Conservation (phyloP, 1,284 basidiomycete genomes). For the Leccinum colubrinum region DNA sequence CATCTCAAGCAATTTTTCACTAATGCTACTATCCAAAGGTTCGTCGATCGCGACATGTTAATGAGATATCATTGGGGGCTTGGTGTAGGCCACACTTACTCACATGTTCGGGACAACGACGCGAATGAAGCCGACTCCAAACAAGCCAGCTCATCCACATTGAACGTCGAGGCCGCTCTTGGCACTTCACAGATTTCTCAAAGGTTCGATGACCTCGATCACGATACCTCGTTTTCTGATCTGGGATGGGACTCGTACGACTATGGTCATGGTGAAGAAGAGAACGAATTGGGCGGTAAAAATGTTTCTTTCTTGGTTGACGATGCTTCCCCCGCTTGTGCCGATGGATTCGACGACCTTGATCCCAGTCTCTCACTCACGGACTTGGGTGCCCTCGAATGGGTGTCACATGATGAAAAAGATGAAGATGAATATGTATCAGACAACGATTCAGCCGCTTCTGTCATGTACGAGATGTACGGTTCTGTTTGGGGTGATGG, state of each 20-base stretch:
- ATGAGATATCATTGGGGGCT: not conserved
- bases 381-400: no score
- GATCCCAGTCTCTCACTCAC: no score
- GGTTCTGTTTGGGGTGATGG: no score
- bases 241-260: not conserved
- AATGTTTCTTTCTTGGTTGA: no score
- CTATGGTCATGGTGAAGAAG: not conserved
- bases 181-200: not conserved
- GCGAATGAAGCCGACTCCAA: not conserved
- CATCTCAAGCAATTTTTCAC: not conserved
- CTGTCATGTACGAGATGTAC: no score
- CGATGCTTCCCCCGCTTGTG: no score
- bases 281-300: not conserved
- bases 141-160: not conserved
- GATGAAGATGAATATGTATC: no score
- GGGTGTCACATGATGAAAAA: no score
- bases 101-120: not conserved
- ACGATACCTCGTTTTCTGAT: not conserved
- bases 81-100: not conserved
- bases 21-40: not conserved
- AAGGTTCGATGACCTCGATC: not conserved
- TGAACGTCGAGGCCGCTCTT: not conserved
- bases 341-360: no score
- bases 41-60: not conserved
- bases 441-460: no score